A percentile compares a stretch with the other conserved stretches of the same genome.
Conservation (phyloP, 2,329 filamentous ascomycete genomes). For the Fusarium nygamai region DNA sequence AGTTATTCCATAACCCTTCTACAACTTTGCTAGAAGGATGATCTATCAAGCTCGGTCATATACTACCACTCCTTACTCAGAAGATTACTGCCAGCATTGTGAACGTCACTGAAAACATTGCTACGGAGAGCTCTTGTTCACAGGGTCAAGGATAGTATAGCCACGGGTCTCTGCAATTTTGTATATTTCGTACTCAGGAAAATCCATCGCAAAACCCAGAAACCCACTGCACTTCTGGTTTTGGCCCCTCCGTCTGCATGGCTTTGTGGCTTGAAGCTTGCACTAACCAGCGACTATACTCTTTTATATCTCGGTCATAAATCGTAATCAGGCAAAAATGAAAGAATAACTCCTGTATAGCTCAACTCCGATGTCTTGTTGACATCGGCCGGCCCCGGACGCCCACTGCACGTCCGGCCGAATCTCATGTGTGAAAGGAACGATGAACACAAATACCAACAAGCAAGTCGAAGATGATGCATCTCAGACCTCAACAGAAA, state of each 20-base stretch:
- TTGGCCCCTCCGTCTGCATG: background rate
- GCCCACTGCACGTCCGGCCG: conserved; percentile 41
- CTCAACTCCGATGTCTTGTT: background rate
- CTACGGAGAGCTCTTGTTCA: background rate
- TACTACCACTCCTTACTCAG: background rate
- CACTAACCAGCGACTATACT: conserved; percentile 20
- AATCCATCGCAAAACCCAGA: conserved; percentile 23
- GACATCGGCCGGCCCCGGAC: conserved; percentile 15
- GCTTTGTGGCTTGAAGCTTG: conserved; percentile 29
- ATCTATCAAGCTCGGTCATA: background rate
- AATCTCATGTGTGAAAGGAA: background rate
- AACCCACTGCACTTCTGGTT: conserved; percentile 42
- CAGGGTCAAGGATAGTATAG: background rate
- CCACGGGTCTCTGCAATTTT: background rate
- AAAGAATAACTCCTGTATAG: background rate
- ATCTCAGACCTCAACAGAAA: conserved; percentile 39
- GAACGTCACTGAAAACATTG: background rate
- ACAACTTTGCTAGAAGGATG: background rate
- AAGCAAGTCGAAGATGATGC: background rate
- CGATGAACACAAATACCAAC: background rate
- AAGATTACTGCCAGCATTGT: background rate
- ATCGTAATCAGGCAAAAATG: conserved; percentile 10
- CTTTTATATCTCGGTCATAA: conserved; percentile 8
- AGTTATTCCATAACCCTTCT: background rate
- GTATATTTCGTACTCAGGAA: background rate